Percentiles rank a stretch among this genome's conserved stretches.
Evolutionary conservation across 2,329 filamentous ascomycete species (phyloP).

Genomic region (Paradendryphiella salina): DNA sequence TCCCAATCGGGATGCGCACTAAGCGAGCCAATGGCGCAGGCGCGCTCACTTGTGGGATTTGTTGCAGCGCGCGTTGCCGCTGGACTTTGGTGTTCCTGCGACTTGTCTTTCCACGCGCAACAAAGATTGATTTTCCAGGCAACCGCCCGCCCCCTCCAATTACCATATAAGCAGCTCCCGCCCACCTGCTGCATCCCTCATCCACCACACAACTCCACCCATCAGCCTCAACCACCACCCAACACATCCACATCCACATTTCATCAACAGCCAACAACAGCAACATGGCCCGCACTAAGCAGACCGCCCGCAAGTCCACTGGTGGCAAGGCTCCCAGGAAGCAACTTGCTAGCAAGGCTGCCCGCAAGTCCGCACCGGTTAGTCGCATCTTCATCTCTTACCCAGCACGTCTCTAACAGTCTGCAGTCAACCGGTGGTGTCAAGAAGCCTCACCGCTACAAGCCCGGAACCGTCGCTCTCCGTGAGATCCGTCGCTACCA

Average conservation of each 20-base stretch:
- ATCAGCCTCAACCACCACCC: slow-evolving; percentile 18
- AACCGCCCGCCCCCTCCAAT: slow-evolving; percentile 37
- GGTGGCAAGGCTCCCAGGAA: slow-evolving; percentile 78
- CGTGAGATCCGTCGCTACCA: slow-evolving; percentile 92
- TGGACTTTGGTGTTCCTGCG: slow-evolving; percentile 29
- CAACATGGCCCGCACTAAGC: slow-evolving; percentile 59
- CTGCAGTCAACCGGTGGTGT: slow-evolving; percentile 78
- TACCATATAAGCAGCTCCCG: slow-evolving; percentile 47
- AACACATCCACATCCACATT: slow-evolving; percentile 12
- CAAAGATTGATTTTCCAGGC: slow-evolving; percentile 44
- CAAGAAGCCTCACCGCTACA: slow-evolving; percentile 61
- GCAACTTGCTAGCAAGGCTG: slow-evolving; percentile 98
- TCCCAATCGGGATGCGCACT: slow-evolving; percentile 24
- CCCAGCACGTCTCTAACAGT: neutral
- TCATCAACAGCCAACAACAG: slow-evolving; percentile 29
- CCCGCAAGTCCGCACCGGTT: slow-evolving; percentile 88
- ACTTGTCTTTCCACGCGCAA: slow-evolving; percentile 31
- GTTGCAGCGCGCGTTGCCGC: slow-evolving; percentile 24
- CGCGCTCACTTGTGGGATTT: slow-evolving; percentile 24
- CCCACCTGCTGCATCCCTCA: slow-evolving; percentile 42
- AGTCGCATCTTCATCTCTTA: neutral
- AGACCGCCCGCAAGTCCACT: slow-evolving; percentile 61
- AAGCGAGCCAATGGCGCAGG: slow-evolving; percentile 33
- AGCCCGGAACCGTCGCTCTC: slow-evolving; percentile 73
- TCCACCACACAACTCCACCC: slow-evolving; percentile 43